These are phyloP conservation scores for Coemansia sp. DNA, from an alignment of 192 early-diverging fungal species.

Conservation along the genomic window DNA sequence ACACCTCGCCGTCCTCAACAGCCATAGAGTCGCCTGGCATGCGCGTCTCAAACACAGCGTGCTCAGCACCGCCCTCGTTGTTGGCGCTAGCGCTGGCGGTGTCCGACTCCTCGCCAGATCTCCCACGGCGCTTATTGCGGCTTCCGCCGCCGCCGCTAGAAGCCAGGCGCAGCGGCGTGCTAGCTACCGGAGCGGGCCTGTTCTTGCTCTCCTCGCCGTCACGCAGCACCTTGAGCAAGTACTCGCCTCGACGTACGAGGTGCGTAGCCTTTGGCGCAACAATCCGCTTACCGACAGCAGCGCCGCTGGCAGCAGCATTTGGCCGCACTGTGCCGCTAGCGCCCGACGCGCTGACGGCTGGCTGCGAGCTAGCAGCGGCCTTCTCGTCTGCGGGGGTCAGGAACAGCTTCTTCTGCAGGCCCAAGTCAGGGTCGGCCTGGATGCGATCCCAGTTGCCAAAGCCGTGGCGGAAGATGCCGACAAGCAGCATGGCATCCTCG, in stretches of 20 bases:
- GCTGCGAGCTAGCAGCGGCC: slow-evolving; percentile 26
- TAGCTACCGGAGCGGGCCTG: slow-evolving; percentile 20
- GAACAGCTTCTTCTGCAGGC: slow-evolving; percentile 84
- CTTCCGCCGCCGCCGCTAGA: background rate
- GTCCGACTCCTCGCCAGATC: slow-evolving; percentile 32
- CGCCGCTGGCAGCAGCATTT: slow-evolving; percentile 2
- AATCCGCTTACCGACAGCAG: slow-evolving; percentile 31
- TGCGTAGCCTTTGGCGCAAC: slow-evolving; percentile 80
- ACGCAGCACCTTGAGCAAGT: slow-evolving; percentile 78
- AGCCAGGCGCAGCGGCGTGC: slow-evolving; percentile 5
- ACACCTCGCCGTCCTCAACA: slow-evolving; percentile 37
- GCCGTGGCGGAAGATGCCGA: slow-evolving; percentile 91
- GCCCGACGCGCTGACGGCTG: slow-evolving; percentile 23
- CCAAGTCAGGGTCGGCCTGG: slow-evolving; percentile 73
- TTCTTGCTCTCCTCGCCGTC: slow-evolving; percentile 58
- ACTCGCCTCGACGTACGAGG: slow-evolving; percentile 85
- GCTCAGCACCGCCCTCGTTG: slow-evolving; percentile 10
- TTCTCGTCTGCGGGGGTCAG: slow-evolving; percentile 55
- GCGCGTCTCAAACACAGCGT: background rate
- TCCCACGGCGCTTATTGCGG: slow-evolving; percentile 36
- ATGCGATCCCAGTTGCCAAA: slow-evolving; percentile 90
- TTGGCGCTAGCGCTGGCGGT: slow-evolving; percentile 17
- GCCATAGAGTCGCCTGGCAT: slow-evolving; percentile 6
- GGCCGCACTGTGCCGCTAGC: slow-evolving; percentile 13
- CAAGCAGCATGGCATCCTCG: slow-evolving; percentile 94